phyloP scores from a whole-genome alignment of 2,329 filamentous ascomycete species.

The Huntiella abstrusa region DNA sequence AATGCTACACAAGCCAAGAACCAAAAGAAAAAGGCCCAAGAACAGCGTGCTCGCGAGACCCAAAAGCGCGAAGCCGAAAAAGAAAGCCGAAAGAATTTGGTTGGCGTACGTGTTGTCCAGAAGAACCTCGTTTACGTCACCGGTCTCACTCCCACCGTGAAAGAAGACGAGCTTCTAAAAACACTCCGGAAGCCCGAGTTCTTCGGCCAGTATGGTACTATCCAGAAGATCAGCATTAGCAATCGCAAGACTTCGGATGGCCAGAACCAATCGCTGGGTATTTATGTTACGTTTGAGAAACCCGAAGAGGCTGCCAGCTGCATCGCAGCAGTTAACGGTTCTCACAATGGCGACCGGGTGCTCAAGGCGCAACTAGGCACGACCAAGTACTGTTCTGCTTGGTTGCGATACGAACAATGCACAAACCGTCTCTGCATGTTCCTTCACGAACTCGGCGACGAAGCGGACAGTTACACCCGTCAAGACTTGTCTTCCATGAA shows the following conservation, averaged over 20 bases:
- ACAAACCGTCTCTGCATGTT: slow-evolving; percentile 97
- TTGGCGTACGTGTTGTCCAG: slow-evolving; percentile 87
- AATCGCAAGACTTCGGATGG: slow-evolving; percentile 65
- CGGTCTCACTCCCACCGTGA: slow-evolving; percentile 74
- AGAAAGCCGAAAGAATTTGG: slow-evolving; percentile 85
- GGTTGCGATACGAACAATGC: slow-evolving; percentile 83
- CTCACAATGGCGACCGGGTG: slow-evolving; percentile 71
- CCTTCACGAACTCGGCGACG: slow-evolving; percentile 91
- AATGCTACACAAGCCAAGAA: slow-evolving; percentile 68
- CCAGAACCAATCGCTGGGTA: slow-evolving; percentile 74
- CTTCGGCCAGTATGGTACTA: slow-evolving; percentile 95
- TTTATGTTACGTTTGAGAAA: slow-evolving; percentile 93
- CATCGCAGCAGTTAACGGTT: slow-evolving; percentile 82
- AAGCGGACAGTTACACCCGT: slow-evolving; percentile 87
- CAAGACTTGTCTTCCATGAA: slow-evolving; percentile 93
- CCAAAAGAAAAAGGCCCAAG: slow-evolving; percentile 74
- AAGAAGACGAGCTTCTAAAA: slow-evolving; percentile 80
- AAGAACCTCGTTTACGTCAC: slow-evolving; percentile 99
- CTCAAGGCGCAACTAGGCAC: slow-evolving; percentile 68
- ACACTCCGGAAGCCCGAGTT: slow-evolving; percentile 82
- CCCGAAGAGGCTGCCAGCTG: slow-evolving; percentile 81
- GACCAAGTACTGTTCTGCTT: slow-evolving; percentile 97
- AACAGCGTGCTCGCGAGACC: slow-evolving; percentile 76
- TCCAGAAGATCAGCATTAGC: slow-evolving; percentile 97
- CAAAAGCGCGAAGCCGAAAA: slow-evolving; percentile 94